A percentile compares a stretch with the other conserved stretches of the same genome.
phyloP scores from a whole-genome alignment of 2,329 filamentous ascomycete genomes.

The Aspergillus chevalieri region DNA sequence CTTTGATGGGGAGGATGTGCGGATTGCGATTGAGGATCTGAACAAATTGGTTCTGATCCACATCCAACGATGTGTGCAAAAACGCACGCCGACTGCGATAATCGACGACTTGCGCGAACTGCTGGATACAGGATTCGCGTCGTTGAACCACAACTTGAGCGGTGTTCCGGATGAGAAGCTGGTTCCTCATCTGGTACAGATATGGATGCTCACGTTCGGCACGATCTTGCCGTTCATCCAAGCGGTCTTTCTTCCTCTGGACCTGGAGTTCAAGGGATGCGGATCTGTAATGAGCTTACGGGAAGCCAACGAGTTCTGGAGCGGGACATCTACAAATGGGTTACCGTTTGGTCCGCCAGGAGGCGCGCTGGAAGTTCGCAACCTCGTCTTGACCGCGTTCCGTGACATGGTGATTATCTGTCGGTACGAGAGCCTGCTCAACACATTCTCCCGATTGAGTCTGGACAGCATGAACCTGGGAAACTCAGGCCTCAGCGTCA shows the following conservation, averaged over 20 bases:
- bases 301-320: conserved; percentile 87
- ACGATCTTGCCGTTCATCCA: conserved; percentile 89
- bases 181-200: conserved; percentile 83
- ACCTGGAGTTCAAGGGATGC: conserved; percentile 83
- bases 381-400: conserved; percentile 80
- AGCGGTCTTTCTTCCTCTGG: conserved; percentile 86
- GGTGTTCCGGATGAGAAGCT: conserved; percentile 76
- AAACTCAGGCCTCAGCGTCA: conserved; percentile 35
- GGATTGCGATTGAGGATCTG: conserved; percentile 60
- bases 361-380: conserved; percentile 71
- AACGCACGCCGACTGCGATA: conserved; percentile 52
- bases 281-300: conserved; percentile 71
- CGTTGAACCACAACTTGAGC: conserved; percentile 75
- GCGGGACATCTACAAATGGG: conserved; percentile 54
- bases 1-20: conserved; percentile 59
- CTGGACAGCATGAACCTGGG: conserved; percentile 66
- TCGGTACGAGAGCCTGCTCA: conserved; percentile 80
- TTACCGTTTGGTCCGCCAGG: conserved; percentile 36
- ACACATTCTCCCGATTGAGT: conserved; percentile 81
- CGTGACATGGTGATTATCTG: conserved; percentile 83
- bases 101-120: conserved; percentile 60
- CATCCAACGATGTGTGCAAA: conserved; percentile 57
- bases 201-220: conserved; percentile 91
- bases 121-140: conserved; percentile 68
- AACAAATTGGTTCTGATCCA: conserved; percentile 59